Evolutionary conservation across 768 basidiomycete genomes (phyloP).

Genomic region (Dacryopinax primogenitus): DNA sequence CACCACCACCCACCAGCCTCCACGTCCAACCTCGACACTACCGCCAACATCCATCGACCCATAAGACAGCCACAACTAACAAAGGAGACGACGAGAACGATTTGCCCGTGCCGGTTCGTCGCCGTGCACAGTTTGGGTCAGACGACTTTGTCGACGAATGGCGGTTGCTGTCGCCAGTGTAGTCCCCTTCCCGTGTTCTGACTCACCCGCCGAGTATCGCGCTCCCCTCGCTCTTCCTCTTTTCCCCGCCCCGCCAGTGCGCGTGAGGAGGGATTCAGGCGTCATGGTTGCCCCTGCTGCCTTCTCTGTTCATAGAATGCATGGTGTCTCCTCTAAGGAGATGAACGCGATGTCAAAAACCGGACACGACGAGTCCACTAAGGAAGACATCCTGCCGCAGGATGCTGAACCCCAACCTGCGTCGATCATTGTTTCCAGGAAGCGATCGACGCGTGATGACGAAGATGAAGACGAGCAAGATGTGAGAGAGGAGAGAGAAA

Average conservation of each 20-base stretch:
- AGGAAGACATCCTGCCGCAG: neutral
- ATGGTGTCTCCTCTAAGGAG: neutral
- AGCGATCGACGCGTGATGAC: neutral
- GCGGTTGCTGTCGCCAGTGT: conserved; percentile 8
- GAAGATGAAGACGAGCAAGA: neutral
- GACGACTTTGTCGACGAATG: conserved; percentile 1
- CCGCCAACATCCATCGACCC: neutral
- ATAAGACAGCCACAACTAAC: neutral
- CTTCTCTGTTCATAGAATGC: neutral
- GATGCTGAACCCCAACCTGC: neutral
- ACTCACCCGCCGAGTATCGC: conserved; percentile 10
- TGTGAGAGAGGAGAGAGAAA: neutral
- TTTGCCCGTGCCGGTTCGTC: conserved; percentile 1
- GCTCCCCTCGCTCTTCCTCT: neutral
- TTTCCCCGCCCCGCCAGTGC: conserved; percentile 2
- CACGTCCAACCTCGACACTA: neutral
- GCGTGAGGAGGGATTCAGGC: conserved; percentile 8
- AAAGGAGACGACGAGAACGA: neutral
- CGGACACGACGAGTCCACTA: neutral
- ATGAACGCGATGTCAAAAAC: conserved; percentile 4
- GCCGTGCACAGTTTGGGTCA: neutral
- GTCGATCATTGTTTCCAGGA: neutral
- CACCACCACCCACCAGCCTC: neutral
- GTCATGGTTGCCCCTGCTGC: conserved; percentile 5
- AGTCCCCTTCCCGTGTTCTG: conserved; percentile 2